phyloP scores from a whole-genome alignment of 83 land plant genomes.

The Thuja plicata region DNA sequence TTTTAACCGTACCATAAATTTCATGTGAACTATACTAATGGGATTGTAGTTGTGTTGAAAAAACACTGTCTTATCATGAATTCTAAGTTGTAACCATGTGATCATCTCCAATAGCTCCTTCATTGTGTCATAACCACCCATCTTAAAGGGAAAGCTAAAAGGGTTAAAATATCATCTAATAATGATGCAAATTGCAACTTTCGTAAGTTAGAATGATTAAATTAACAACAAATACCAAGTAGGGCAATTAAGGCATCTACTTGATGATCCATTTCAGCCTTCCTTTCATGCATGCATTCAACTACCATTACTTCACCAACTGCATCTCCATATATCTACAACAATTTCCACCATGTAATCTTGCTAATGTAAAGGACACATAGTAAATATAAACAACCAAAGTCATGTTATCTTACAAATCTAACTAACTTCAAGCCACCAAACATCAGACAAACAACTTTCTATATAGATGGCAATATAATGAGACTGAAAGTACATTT shows the following conservation, averaged over 20 bases:
- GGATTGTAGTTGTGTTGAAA: neutral
- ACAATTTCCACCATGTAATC: neutral
- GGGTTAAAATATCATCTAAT: neutral
- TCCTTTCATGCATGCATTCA: conserved; percentile 86
- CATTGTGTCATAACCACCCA: conserved; percentile 90
- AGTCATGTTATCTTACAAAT: too few species aligned
- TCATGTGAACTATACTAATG: neutral
- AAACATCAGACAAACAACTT: too few species aligned
- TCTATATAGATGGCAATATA: neutral
- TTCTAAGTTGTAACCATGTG: conserved; percentile 85
- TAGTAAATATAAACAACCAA: neutral
- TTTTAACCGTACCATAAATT: conserved; percentile 7
- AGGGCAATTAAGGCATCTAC: conserved; percentile 93
- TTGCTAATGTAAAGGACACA: neutral
- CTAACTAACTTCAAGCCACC: too few species aligned
- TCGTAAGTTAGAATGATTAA: neutral
- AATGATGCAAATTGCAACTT: neutral
- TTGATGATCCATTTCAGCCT: conserved; percentile 84
- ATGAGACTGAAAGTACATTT: neutral
- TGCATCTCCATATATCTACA: conserved; percentile 83
- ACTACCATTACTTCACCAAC: conserved; percentile 80
- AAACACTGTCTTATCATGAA: conserved; percentile 81
- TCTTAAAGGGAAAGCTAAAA: neutral
- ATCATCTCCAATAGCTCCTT: conserved; percentile 85
- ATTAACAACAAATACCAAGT: conserved; percentile 56